These are phyloP conservation scores for Nicotiana tomentosiformis DNA, from an alignment of 257 asterid species.

Conservation along the genomic window DNA sequence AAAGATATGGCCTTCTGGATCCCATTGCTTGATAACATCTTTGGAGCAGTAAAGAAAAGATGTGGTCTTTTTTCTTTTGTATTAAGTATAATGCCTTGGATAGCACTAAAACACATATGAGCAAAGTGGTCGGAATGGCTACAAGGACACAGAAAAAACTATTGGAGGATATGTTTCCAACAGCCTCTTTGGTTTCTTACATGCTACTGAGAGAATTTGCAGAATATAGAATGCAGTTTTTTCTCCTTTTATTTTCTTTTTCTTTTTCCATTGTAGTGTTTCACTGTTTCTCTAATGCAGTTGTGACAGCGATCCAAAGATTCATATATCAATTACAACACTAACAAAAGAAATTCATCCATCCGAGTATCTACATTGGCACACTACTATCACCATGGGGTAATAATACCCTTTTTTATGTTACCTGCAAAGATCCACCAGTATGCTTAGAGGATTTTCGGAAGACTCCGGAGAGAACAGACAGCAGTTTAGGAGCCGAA, in stretches of 20 bases:
- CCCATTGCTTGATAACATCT: not conserved
- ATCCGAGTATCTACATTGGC: not conserved
- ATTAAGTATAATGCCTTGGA: not conserved
- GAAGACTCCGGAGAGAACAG: conserved; percentile 52
- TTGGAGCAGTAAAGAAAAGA: not conserved
- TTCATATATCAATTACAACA: not conserved
- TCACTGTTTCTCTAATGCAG: not conserved
- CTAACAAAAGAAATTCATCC: not conserved
- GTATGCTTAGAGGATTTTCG: conserved; percentile 56
- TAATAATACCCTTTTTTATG: not conserved
- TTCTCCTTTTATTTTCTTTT: not conserved
- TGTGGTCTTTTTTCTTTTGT: not conserved
- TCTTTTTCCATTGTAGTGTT: not conserved
- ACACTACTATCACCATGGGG: not conserved
- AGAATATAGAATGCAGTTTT: not conserved
- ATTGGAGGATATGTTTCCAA: not conserved
- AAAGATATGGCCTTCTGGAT: not conserved
- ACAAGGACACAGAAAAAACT: not conserved
- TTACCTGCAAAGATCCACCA: conserved; percentile 69
- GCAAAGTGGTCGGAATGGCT: not conserved
- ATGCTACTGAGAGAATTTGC: not conserved
- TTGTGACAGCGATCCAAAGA: not conserved
- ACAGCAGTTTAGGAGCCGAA: conserved; percentile 45
- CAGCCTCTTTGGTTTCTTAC: not conserved
- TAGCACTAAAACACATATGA: not conserved